These are phyloP conservation scores for Globisporangium sylvaticum DNA, from an alignment of 352 stramenopile species.

Conservation along the genomic window DNA sequence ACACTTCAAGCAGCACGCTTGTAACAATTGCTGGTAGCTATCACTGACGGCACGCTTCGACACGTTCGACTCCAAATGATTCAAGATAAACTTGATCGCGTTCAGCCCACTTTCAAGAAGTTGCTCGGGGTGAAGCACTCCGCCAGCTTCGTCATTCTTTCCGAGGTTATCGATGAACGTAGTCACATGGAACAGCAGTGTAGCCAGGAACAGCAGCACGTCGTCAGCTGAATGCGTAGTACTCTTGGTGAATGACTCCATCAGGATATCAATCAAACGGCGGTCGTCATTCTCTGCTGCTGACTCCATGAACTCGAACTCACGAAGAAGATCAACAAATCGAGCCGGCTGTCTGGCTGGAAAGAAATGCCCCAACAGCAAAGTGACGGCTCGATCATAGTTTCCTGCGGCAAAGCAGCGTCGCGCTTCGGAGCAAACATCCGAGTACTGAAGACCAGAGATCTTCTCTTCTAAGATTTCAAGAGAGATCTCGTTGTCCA, in stretches of 20 bases:
- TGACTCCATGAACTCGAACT: conserved; percentile 40
- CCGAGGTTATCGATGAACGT: conserved; percentile 30
- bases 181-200: conserved; percentile 35
- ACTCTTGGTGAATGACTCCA: conserved; percentile 36
- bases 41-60: conserved; percentile 11
- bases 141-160: conserved; percentile 13
- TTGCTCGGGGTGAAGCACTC: conserved; percentile 24
- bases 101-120: conserved; percentile 32
- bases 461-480: conserved; percentile 46
- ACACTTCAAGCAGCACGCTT: conserved; percentile 31
- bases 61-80: conserved; percentile 21
- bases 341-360: conserved; percentile 37
- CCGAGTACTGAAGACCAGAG: conserved; percentile 43
- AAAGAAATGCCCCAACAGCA: conserved; percentile 53
- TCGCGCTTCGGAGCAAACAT: conserved; percentile 50
- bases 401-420: conserved; percentile 29
- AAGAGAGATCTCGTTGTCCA: conserved; percentile 31
- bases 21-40: conserved; percentile 24
- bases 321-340: conserved; percentile 48
- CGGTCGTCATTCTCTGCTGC: conserved; percentile 5
- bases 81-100: conserved; percentile 33
- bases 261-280: conserved; percentile 32
- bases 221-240: conserved; percentile 29
- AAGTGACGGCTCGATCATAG: conserved; percentile 36
- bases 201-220: conserved; percentile 32